Base-by-base conservation (phyloP, 345 rosid genomes). In the Odontarrhena argentea region DNA sequence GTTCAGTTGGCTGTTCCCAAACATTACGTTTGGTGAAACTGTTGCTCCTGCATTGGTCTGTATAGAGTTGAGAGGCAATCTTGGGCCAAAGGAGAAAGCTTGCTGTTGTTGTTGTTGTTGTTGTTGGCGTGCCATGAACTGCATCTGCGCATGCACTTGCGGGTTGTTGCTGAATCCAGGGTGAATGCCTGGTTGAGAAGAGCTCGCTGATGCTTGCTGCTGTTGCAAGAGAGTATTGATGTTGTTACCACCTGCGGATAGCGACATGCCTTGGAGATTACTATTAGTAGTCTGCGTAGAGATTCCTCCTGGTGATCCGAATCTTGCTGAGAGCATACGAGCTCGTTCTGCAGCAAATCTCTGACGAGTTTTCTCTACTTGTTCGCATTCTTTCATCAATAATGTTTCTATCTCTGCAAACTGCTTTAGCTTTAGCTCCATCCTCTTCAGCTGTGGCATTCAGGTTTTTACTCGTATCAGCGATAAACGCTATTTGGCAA, bases 361-460 rank as follows among this genome's bases (percentile, higher is more conserved):
- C 80, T 87, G 99, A 72, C 99, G 90, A 1, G 89, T 59, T 82
- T 87, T 91, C 77, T 94, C 97, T 55, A 90, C 95, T 83, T 94
- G 99, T 67, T 94, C 97, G 36, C 95, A 91, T 78, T 94, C 99
- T 80, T 89, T 87, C 96, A 91, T 88, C 65, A 94, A 78, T 71
- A 88, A 58, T 62, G 95, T 84, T 78, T 94, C 99, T 2, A 94
- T 85, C 70, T 94, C 99, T n/a, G 99, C 95, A 78, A 94, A 94
- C 79, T 91, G 99, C 82, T 94, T 94, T 82, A 91, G 80, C 80
- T 94, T 94, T 60, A 94, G 86, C 85, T 94, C 99, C 87, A 94
- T 70, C 67, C 99, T 82, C 83, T 91, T 94, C 83, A 94, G 61
- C 99, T 94, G 82, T 9, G 30, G 35, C 54, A 56, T 37, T 15